Conservation (phyloP, 768 basidiomycete genomes). For the Udeniomyces megalosporus region DNA sequence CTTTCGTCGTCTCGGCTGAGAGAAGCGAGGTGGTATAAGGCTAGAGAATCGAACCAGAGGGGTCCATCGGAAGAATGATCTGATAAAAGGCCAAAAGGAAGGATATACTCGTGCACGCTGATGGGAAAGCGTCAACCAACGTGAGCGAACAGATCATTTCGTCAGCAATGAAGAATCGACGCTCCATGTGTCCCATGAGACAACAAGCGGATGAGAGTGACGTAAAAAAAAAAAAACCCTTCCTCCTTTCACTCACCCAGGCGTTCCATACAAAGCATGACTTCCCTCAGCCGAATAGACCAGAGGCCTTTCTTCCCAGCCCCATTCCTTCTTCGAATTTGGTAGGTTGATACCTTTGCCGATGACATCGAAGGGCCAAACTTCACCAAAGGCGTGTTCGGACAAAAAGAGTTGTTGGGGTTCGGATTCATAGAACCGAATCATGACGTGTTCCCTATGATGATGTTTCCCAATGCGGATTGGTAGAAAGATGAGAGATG, state of each 20-base stretch:
- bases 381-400: conserved; percentile 15
- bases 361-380: conserved; percentile 16
- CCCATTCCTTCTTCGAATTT: not conserved
- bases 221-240: not conserved
- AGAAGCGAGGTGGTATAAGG: not conserved
- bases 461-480: too few relatives aligned
- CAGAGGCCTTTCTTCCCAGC: conserved; percentile 9
- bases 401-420: conserved; percentile 16
- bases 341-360: not conserved
- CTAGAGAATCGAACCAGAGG: not conserved
- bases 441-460: conserved; percentile 16
- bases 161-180: too few relatives aligned
- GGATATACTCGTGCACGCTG: conserved; percentile 13
- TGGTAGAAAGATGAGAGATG: too few relatives aligned
- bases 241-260: conserved; percentile 4
- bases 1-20: too few relatives aligned
- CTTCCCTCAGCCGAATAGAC: conserved; percentile 16
- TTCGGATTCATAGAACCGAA: conserved; percentile 4
- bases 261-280: conserved; percentile 15
- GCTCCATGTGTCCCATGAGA: too few relatives aligned
- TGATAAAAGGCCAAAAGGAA: conserved; percentile 13
- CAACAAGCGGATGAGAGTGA: too few relatives aligned
- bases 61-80: conserved; percentile 9
- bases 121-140: not conserved
- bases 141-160: not conserved